Conservation (phyloP, 441 rosid genomes). For the Populus hybrid region DNA sequence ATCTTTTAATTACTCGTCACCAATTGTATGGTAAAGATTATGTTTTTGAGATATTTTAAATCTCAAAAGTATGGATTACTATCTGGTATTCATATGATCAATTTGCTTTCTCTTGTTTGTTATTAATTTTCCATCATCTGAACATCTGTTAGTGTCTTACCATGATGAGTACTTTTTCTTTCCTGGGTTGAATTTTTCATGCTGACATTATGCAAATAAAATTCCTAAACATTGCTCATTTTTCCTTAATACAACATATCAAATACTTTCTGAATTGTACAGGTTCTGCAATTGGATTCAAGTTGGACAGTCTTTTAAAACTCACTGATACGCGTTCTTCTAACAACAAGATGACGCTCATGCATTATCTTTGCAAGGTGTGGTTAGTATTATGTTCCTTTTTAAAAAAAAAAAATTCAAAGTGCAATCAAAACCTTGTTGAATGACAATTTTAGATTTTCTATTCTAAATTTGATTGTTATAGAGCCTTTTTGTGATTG, state of each 20-base stretch:
- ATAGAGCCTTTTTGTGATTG: no score
- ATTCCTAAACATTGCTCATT: no score
- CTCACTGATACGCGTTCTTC: slow-evolving; percentile 90
- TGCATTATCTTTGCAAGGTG: slow-evolving; percentile 99
- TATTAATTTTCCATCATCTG: no score
- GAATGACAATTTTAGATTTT: not conserved
- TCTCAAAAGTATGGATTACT: no score
- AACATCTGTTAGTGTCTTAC: no score
- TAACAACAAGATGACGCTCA: slow-evolving; percentile 90
- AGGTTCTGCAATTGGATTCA: slow-evolving; percentile 99
- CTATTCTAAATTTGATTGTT: not conserved
- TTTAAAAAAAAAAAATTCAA: no score
- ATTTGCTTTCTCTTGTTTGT: no score
- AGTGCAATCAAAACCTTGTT: no score
- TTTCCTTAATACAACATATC: slow-evolving; percentile 12
- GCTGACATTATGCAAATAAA: not conserved
- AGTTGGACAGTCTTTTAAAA: slow-evolving; percentile 95
- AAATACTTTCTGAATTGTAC: slow-evolving; percentile 25
- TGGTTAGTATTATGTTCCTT: not conserved
- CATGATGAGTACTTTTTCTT: not conserved
- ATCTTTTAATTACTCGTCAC: no score
- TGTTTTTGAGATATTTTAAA: no score
- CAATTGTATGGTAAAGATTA: no score
- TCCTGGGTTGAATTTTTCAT: not conserved
- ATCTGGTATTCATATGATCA: no score